Base-by-base conservation (phyloP, 1,139 yeast species). In the Taphrina pruni region DNA sequence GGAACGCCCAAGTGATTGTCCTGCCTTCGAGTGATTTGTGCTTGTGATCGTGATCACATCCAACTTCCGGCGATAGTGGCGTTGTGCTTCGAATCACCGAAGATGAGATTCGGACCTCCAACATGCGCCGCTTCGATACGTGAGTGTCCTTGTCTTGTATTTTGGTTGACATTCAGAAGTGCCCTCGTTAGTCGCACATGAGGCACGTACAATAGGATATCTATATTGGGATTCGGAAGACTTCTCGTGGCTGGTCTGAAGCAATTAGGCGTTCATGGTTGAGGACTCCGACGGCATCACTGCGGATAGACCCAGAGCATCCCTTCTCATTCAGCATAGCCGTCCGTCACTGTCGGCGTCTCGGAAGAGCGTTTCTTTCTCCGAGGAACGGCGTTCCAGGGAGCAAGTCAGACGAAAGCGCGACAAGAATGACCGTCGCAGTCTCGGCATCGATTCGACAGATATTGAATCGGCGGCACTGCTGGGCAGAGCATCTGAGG, bases 271-370 rank as follows among this genome's bases (percentile, higher is more conserved):
- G 11, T 45, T 45, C 48, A 45, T 45, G 48, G 48, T 45, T 7
- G 20, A 7, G 17, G 20, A 45, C 20, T 45, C 8, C 48, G 48
- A 45, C 8, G 8, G 20, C 20, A 14, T 7, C 8, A 17, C 8
- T 14, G 6, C 20, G 8, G 2, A 45, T n/a, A 14, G 48, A 45
- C 48, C 48, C 20, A 45, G 17, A 14, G 43, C 11, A n/a, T 7
- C 48, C n/a, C 20, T 12, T 17, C n/a, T 12, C 17, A n/a, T 21
- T 50, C 54, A 50, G 54, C 54, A 50, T 50, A 11, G 14, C 12
- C 58, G 58, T 7, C 58, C 58, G 6, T 54, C 58, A 36, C 43
- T 54, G 43, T 54, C 58, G 11, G 43, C 43, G 6, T 11, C 58
- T 32, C 58, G 58, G 8, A 35, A 54, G 43, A 35, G 43, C 35